phyloP scores from a whole-genome alignment of 1,139 yeast genomes.

The Saccharomycopsis crataegensis region DNA sequence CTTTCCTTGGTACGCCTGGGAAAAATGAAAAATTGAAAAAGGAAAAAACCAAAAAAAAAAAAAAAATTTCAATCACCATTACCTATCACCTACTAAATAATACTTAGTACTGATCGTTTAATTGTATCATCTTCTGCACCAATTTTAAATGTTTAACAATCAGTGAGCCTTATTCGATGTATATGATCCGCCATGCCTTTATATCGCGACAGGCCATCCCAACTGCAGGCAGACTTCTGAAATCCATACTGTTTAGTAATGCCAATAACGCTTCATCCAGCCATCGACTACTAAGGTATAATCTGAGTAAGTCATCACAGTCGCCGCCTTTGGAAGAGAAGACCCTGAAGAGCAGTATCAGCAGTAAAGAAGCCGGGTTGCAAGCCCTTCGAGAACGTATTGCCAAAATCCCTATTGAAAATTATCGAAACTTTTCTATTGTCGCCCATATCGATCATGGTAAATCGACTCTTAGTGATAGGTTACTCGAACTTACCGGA shows the following conservation, averaged over 20 bases:
- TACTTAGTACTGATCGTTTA: no score
- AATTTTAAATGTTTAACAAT: no score
- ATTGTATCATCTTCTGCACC: no score
- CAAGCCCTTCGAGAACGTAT: constrained; percentile 43
- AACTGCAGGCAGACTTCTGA: not conserved
- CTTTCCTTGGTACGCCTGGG: no score
- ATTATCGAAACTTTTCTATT: constrained; percentile 84
- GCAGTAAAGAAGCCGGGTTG: not conserved
- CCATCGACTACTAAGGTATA: not conserved
- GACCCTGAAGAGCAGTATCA: not conserved
- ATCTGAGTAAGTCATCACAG: not conserved
- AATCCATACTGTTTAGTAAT: not conserved
- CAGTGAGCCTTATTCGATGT: not conserved
- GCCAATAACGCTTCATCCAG: not conserved
- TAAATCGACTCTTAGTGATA: constrained; percentile 83
- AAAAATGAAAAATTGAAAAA: no score
- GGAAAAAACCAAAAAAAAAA: no score
- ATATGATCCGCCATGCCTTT: not conserved
- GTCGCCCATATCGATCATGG: constrained; percentile 99
- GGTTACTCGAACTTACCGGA: constrained; percentile 80
- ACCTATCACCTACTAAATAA: no score
- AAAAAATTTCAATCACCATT: no score
- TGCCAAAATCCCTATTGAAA: constrained; percentile 65
- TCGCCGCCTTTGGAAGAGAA: not conserved
- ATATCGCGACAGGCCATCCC: not conserved